Evolutionary conservation across 257 asterid genomes (phyloP), one percentile per base, ranked within the genome.

Genomic region (Solanum chiquidenum): DNA sequence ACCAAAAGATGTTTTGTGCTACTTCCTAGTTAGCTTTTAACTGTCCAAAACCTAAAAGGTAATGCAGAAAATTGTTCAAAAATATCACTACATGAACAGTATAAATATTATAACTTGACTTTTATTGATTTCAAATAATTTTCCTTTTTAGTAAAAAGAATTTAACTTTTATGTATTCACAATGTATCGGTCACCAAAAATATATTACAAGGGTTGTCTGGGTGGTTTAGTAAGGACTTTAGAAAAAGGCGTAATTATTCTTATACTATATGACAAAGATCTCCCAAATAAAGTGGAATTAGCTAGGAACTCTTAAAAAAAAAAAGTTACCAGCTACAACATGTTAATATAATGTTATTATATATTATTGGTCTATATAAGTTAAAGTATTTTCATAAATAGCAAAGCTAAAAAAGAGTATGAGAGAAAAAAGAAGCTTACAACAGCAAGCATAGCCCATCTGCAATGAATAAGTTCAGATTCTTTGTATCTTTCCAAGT

Each of bases 361-460:
- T 62, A 14, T 71, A 14, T 8, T 71, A 3, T 69, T 3, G 1
- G 1, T 69, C 38, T 69, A 14, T 69, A 69, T 31, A 71, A 71
- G 77, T 71, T 71, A 7, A 71, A 71, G 34, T 31, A 7, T 7
- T 29, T 13, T 69, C 38, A 29, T 29, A 69, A 13, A 69, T 69
- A 69, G 38, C 38, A 58, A 58, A 58, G 27, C 27, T 58, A 20
- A 58, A 21, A 3, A 21, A 12, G 27, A 58, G 68, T 20, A 58
- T 58, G 0, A 21, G 13, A 64, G 99, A 74, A 7, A 12, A 34
- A 1, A 55, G 11, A 46, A 6, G 69, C 94, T 90, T 93, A 95
- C 99, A 76, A 96, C 98, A 6, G 98, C 98, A 80, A 95, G 95
- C 99, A 96, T 96, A 64, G 99, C 99, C 98, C 99, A 96, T 92